Evolutionary conservation across 139 green algal genomes (phyloP), one percentile per base, ranked within the genome.

Genomic region (Haematococcus sp.): DNA sequence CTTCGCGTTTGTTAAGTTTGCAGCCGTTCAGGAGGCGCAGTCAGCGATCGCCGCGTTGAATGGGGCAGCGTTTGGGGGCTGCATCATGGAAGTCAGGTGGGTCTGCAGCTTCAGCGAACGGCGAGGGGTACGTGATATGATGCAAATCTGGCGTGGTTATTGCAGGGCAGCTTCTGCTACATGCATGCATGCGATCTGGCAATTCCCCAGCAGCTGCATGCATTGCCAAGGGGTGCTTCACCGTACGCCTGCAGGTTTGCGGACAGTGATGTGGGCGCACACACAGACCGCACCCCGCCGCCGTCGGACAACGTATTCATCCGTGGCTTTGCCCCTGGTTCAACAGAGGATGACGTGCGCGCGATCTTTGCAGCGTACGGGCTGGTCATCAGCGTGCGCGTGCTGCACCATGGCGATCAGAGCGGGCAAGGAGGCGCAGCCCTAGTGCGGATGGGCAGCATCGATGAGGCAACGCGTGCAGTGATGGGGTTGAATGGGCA

Each of bases 401-500:
- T 70, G 34, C 51, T 78, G 25, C 72, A 73, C 31, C 72, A 71
- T 55, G 72, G 63, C 2, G 72, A 78, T 22, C 28, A 65, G 13
- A 61, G 27, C 3, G 63, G 72, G 27, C 72, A 78, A 30, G 72
- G 72, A 2, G 72, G 51, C 20, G 72, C 61, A 56, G 72, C 61
- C 3, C 43, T 71, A 15, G 72, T 78, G 20, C 72, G 72, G 23
- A 67, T 78, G 61, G 17, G 4, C 23, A 33, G 4, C 9, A 20
- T 78, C 4, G 72, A 78, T 22, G 72, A 78, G 25, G 72, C 72
- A 4, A 35, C 31, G 1, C 30, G 49, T 30, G 61, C 72, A 1
- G 63, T 78, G 46, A 27, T 69, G 28, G 35, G n/a, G 3, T 34
- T 76, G 49, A 30, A 78, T 46, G 72, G 72, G 20, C 72, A 78